Evolutionary conservation across 345 rosid genomes (phyloP).

Genomic region (Moringa oleifera): DNA sequence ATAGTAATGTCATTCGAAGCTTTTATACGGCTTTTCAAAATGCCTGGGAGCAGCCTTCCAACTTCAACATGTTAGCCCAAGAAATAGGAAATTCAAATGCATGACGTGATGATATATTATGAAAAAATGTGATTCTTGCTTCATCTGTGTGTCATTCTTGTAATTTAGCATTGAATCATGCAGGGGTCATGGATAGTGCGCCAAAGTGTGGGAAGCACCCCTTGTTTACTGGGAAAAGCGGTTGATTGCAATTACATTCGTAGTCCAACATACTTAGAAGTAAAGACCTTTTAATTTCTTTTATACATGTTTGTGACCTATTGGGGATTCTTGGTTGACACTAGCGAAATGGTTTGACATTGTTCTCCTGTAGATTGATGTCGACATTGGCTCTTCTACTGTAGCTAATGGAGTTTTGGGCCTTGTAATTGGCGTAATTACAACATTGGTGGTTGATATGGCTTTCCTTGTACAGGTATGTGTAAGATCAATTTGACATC

Average conservation of each 20-base stretch:
- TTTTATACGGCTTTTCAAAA: too few relatives aligned
- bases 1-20: too few relatives aligned
- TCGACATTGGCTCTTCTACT: constrained; percentile 96
- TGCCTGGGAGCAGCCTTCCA: too few relatives aligned
- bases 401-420: constrained; percentile 99
- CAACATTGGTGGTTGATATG: constrained; percentile 93
- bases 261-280: constrained; percentile 79
- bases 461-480: constrained; percentile 94
- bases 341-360: constrained; percentile 6
- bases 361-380: constrained; percentile 58
- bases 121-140: too few relatives aligned
- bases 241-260: constrained; percentile 96
- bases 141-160: too few relatives aligned
- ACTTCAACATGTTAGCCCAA: too few relatives aligned
- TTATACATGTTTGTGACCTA: neutral
- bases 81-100: too few relatives aligned
- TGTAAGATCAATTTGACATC: neutral
- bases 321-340: neutral
- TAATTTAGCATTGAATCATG: constrained; percentile 6
- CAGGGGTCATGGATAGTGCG: constrained; percentile 99
- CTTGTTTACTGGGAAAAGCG: constrained; percentile 93
- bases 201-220: constrained; percentile 98
- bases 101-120: too few relatives aligned
- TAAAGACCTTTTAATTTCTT: constrained; percentile 19
- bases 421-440: constrained; percentile 91